Evolutionary conservation across 1,284 basidiomycete species (phyloP).

Genomic region (Cryptococcus wingfieldii): DNA sequence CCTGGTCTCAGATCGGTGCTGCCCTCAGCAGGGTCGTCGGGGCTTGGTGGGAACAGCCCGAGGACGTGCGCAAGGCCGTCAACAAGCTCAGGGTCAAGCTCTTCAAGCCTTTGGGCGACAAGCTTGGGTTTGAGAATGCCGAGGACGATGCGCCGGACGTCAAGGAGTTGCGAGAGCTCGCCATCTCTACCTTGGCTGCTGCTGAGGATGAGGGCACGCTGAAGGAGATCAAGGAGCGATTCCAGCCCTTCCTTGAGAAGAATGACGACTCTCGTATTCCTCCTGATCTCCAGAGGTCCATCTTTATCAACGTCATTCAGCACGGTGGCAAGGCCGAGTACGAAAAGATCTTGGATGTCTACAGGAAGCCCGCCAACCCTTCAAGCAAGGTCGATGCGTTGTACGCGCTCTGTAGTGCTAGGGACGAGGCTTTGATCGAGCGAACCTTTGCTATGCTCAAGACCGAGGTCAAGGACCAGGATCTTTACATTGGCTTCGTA

Average conservation of each 20-base stretch:
- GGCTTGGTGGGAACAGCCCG: conserved; percentile 81
- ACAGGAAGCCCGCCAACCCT: conserved; percentile 69
- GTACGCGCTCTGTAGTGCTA: conserved; percentile 48
- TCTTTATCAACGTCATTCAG: conserved; percentile 55
- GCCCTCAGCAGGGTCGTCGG: conserved; percentile 58
- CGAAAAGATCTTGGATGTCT: conserved; percentile 65
- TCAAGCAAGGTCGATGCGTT: conserved; percentile 65
- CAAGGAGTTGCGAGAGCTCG: conserved; percentile 70
- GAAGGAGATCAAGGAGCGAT: conserved; percentile 68
- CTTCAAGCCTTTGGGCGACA: conserved; percentile 73
- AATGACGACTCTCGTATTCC: conserved; percentile 77
- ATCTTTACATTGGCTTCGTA: conserved; percentile 55
- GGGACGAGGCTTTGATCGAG: conserved; percentile 51
- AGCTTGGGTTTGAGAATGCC: conserved; percentile 73
- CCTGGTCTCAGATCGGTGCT: conserved; percentile 42
- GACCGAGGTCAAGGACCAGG: conserved; percentile 60
- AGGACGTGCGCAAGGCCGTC: conserved; percentile 59
- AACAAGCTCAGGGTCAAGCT: conserved; percentile 66
- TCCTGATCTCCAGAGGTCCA: conserved; percentile 60
- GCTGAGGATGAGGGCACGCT: conserved; percentile 66
- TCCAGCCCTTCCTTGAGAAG: conserved; percentile 65
- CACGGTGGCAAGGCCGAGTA: conserved; percentile 75
- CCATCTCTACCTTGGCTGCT: conserved; percentile 63
- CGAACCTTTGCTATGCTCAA: conserved; percentile 60
- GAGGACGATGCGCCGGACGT: conserved; percentile 67